Percentiles rank a stretch among this genome's conserved stretches.
Evolutionary conservation across 1,139 yeast species (phyloP).

Genomic region (Sugiyamaella xylanicola): DNA sequence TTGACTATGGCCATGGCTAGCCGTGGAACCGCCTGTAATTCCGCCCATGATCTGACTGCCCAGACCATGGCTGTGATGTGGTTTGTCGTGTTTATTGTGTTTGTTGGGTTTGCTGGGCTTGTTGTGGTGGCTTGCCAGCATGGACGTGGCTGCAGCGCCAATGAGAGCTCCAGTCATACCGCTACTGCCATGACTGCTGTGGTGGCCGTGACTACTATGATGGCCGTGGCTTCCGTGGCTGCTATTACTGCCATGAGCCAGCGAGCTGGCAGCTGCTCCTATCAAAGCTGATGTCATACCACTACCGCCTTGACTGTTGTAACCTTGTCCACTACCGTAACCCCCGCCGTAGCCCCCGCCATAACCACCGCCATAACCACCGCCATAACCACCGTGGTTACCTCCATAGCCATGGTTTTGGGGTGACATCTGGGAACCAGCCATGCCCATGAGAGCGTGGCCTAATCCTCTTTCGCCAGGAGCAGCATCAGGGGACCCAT

Average conservation of each 20-base stretch:
- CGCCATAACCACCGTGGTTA: not conserved
- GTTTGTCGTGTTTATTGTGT: not conserved
- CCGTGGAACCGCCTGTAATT: not conserved
- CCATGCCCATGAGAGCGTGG: not conserved
- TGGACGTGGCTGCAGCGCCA: not conserved
- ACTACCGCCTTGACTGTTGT: not conserved
- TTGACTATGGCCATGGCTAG: not conserved
- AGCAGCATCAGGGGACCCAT: not conserved
- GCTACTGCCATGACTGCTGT: not conserved
- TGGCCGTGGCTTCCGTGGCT: not conserved
- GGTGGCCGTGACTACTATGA: not conserved
- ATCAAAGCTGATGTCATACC: not conserved
- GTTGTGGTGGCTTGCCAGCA: not conserved
- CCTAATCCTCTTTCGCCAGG: slow-evolving; percentile 6
- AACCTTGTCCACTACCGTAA: not conserved
- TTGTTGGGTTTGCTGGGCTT: not conserved
- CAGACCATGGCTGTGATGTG: not conserved
- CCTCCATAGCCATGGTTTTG: too few species aligned
- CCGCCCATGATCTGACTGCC: not conserved
- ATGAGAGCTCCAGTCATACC: not conserved
- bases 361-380: not conserved
- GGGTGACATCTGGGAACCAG: not conserved
- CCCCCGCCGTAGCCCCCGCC: not conserved
- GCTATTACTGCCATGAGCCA: not conserved
- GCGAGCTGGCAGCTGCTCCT: not conserved